A percentile compares a stretch with the other conserved stretches of the same genome.
These are phyloP conservation scores for Theileria orientalis DNA, from an alignment of 169 alveolate genomes.

Conservation along the genomic window DNA sequence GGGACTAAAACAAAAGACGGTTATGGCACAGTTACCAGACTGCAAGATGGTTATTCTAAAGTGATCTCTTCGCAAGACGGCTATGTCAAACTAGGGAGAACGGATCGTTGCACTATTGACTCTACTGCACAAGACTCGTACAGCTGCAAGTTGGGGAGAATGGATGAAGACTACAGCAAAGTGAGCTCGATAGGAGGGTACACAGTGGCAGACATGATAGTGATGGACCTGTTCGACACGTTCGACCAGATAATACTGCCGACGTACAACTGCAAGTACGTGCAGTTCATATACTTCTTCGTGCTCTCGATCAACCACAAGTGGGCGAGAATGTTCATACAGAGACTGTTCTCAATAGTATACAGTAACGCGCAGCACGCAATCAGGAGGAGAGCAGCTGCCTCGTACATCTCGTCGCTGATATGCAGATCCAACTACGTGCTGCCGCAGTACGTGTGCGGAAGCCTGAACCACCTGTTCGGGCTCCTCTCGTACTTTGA, in stretches of 20 bases:
- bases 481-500: slow-evolving; percentile 32
- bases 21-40: no score
- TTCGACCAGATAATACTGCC: slow-evolving; percentile 62
- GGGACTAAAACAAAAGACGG: no score
- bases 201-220: slow-evolving; percentile 43
- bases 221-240: slow-evolving; percentile 47
- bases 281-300: slow-evolving; percentile 60
- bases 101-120: not conserved
- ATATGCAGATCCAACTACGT: slow-evolving; percentile 42
- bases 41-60: no score
- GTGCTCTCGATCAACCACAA: slow-evolving; percentile 15
- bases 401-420: slow-evolving; percentile 51
- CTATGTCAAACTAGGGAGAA: not conserved
- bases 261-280: slow-evolving; percentile 58
- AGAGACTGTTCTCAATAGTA: slow-evolving; percentile 50
- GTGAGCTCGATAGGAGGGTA: no score
- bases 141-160: not conserved
- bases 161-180: not conserved
- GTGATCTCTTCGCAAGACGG: no score
- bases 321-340: slow-evolving; percentile 55
- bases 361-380: slow-evolving; percentile 50
- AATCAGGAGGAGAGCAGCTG: slow-evolving; percentile 30
- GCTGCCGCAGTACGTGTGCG: slow-evolving; percentile 18
- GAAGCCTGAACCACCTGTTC: slow-evolving; percentile 38
- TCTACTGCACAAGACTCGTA: not conserved